Percentiles rank a stretch among this genome's conserved stretches.
phyloP scores from a whole-genome alignment of 345 rosid species.

The Camelina sativa region DNA sequence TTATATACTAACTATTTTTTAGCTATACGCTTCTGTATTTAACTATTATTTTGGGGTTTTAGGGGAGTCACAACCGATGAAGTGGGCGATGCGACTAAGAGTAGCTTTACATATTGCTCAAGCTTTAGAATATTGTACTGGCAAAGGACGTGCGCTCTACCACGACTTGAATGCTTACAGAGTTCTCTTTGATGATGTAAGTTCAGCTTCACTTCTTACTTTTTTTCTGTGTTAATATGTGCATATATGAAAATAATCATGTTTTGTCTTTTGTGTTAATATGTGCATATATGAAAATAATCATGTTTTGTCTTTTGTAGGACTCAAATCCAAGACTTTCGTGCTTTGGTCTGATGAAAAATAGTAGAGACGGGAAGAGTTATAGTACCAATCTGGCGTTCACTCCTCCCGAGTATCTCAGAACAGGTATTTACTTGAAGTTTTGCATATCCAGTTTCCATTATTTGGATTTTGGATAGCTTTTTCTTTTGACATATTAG shows the following conservation, averaged over 20 bases:
- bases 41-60: background rate
- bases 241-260: background rate
- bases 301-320: slow-evolving; percentile 43
- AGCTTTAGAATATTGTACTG: slow-evolving; percentile 88
- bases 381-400: slow-evolving; percentile 93
- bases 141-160: slow-evolving; percentile 88
- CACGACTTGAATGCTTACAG: slow-evolving; percentile 96
- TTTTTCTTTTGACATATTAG: background rate
- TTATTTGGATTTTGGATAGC: background rate
- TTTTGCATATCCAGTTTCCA: background rate
- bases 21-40: background rate
- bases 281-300: background rate
- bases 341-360: slow-evolving; percentile 93
- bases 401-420: slow-evolving; percentile 96
- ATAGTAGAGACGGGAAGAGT: slow-evolving; percentile 95
- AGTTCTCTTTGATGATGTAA: slow-evolving; percentile 87
- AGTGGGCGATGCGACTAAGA: slow-evolving; percentile 95
- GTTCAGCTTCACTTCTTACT: slow-evolving; percentile 2
- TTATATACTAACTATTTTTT: background rate
- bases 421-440: slow-evolving; percentile 62
- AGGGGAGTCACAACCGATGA: slow-evolving; percentile 97
- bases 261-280: slow-evolving; percentile 18
- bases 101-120: slow-evolving; percentile 91
- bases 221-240: slow-evolving; percentile 4
- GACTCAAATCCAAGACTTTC: slow-evolving; percentile 94